Base-by-base conservation (phyloP, 345 rosid species). In the Moricandia moricandioides region DNA sequence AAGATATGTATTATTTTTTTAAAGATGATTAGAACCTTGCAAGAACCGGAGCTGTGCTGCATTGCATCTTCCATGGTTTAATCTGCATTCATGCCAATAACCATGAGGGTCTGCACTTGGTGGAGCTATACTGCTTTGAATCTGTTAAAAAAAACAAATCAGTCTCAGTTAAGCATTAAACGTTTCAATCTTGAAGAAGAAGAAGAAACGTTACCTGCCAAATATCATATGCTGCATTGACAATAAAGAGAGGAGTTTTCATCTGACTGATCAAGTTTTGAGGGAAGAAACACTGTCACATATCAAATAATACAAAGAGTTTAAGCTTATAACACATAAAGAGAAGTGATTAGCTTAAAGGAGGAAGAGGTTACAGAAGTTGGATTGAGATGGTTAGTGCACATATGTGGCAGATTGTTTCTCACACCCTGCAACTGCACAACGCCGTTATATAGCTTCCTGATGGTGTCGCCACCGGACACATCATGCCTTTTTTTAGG, bases 171-270 rank as follows among this genome's bases (percentile, higher is more conserved):
- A 29, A 29, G 24, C 4, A 3, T 18, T 35, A 61, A 34, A 43
- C 13, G 55, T 29, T 56, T 52, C n/a, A 64, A 31, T 40, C 8
- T 29, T 3, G 31, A 29, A 43, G 40, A 13, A 43, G 14, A 43
- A 56, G 30, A 63, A 77, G 58, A 58, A 47, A 56, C 0, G 47
- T 55, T 82, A 90, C 99, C 99, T 95, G 99, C 99, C 99, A 95
- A 18, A 91, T 84, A 82, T 95, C 99, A 60, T 95, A 95, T 0
- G 99, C 99, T 57, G 97, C 88, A 71, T 95, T 92, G 77, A 95
- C 87, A 76, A 95, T 69, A 73, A 95, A 95, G 2, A 95, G 80
- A 1, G 99, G 98, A 26, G 98, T 87, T 75, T 75, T 83, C 62
- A 95, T 82, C 67, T 84, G 83, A 70, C 81, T 76, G 31, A 95